Conservation (phyloP, 495 filamentous ascomycete genomes). For the Podospora sp. region DNA sequence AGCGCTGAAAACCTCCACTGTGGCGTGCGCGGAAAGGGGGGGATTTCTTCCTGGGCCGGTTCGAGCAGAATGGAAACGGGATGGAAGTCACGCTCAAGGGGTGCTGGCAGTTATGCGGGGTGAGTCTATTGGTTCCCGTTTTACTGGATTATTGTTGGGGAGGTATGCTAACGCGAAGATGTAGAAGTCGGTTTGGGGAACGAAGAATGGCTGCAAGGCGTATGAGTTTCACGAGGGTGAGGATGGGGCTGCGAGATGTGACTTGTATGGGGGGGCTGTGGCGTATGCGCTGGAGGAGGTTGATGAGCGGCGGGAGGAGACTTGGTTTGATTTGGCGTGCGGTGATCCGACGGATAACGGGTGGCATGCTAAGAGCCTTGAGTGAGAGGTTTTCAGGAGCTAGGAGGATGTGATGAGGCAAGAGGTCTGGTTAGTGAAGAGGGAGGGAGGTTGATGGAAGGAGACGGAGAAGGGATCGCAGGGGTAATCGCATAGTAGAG, state of each 20-base stretch:
- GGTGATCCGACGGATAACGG: slow-evolving; percentile 23
- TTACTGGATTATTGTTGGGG: not conserved
- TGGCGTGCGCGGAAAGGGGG: slow-evolving; percentile 25
- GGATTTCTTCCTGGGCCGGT: slow-evolving; percentile 27
- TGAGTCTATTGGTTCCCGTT: slow-evolving; percentile 21
- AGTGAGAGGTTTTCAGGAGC: too few relatives aligned
- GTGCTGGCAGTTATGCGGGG: slow-evolving; percentile 34
- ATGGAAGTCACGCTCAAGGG: slow-evolving; percentile 25
- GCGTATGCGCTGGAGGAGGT: slow-evolving; percentile 26
- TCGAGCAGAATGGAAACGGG: slow-evolving; percentile 16
- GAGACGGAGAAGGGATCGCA: too few relatives aligned
- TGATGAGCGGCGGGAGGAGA: slow-evolving; percentile 24
- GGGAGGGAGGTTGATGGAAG: too few relatives aligned
- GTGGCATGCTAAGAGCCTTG: slow-evolving; percentile 10
- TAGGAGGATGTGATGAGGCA: not conserved
- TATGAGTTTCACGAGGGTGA: slow-evolving; percentile 30
- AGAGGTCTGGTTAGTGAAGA: not conserved
- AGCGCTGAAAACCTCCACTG: slow-evolving; percentile 21
- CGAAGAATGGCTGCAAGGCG: slow-evolving; percentile 23
- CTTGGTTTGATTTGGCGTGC: slow-evolving; percentile 36
- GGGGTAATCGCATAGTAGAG: too few relatives aligned
- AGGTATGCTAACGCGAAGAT: not conserved
- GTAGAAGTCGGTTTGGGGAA: slow-evolving; percentile 25
- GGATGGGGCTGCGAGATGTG: slow-evolving; percentile 25
- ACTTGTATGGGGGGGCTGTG: slow-evolving; percentile 31